Base-by-base conservation (phyloP, 2,329 filamentous ascomycete genomes). In the Paecilomyces niveus region DNA sequence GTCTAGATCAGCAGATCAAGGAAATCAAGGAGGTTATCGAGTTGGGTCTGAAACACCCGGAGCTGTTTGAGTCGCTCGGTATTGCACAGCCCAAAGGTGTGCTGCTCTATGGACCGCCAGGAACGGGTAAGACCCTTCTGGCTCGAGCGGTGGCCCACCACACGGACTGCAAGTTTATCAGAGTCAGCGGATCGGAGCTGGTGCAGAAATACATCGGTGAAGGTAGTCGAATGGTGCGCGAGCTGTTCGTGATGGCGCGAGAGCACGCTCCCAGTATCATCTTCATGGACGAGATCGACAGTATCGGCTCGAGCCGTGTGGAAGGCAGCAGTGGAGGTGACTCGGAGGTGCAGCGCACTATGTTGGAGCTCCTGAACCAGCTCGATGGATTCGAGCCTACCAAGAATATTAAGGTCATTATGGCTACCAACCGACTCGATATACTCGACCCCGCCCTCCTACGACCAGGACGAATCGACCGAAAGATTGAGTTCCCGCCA, bases 21-120 rank as follows among this genome's bases (percentile, higher is more conserved):
- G 94, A 99, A 75, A 99, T 99, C 83, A 99, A 99, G 80, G 94
- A 99, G 79, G 94, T 99, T 69, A 97, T 99, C 74, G 94, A 99
- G 81, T 88, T 99, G 52, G 94, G 94, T 65, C 85, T 99, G 63
- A 97, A 97, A 81, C 94, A 99, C 76, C 94, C 94, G 5, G 94
- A 99, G 78, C 86, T 99, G 35, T 99, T 99, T 78, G 94, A 99
- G 78, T 96, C 92, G n/a, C 86, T 99, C 59, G 94, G 94, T 69
- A 99, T 99, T 68, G 94, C 93, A 65, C 94, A 99, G 72, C 94
- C 94, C 53, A 99, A 99, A 80, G 94, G 94, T 72, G 94, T 99
- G 18, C 81, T 99, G 60, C 86, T 99, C 53, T 99, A 99, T 74
- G 94, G 94, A 0, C 94, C 94, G 3, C 94, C 94, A 1, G 94